A percentile compares a stretch with the other conserved stretches of the same genome.
Conservation (phyloP, 495 filamentous ascomycete genomes). For the Aspergillus affinis region DNA sequence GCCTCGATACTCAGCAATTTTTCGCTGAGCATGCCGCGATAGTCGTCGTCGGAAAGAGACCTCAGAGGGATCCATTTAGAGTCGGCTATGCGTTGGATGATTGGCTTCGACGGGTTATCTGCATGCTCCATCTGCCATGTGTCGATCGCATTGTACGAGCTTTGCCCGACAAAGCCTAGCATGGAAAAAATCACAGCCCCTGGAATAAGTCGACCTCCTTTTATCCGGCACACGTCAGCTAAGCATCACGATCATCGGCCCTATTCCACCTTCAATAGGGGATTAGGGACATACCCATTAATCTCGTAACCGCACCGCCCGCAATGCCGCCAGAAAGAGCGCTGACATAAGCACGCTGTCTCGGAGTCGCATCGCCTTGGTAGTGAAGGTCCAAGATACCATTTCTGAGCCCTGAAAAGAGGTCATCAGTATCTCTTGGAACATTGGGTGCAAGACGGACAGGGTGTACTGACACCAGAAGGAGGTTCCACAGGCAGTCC, state of each 20-base stretch:
- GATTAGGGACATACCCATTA: conserved; percentile 52
- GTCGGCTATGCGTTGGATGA: conserved; percentile 51
- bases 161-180: conserved; percentile 60
- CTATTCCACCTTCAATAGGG: background rate
- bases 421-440: conserved; percentile 7
- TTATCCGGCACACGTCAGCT: background rate
- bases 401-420: conserved; percentile 37
- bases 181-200: conserved; percentile 63
- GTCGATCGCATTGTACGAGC: conserved; percentile 55
- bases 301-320: conserved; percentile 59
- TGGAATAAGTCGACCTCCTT: conserved; percentile 54
- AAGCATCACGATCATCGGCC: conserved; percentile 1
- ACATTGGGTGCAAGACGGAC: conserved; percentile 5
- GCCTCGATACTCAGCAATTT: conserved; percentile 76
- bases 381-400: conserved; percentile 41
- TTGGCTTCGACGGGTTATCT: conserved; percentile 36
- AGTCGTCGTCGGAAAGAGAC: conserved; percentile 74
- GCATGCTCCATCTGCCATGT: conserved; percentile 41
- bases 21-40: conserved; percentile 71
- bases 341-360: conserved; percentile 62
- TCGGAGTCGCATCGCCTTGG: conserved; percentile 48
- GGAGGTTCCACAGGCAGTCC: conserved; percentile 70
- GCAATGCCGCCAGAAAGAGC: conserved; percentile 66
- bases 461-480: conserved; percentile 65
- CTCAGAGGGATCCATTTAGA: conserved; percentile 84